phyloP scores from a whole-genome alignment of 2,329 filamentous ascomycete species.

The Epichloe aotearoae region DNA sequence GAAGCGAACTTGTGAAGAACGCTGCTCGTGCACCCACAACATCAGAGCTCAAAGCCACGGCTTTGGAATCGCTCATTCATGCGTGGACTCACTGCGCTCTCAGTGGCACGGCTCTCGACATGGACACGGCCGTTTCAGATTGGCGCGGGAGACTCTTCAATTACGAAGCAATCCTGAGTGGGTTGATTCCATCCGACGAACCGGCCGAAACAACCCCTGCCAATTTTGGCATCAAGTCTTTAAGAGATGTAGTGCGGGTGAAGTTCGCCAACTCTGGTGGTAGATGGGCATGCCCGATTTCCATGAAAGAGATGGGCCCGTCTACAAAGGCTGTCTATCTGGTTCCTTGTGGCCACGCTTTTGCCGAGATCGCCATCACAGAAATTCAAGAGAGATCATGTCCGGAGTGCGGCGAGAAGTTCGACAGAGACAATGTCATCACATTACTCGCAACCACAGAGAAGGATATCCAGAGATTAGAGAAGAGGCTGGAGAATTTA shows the following conservation, averaged over 20 bases:
- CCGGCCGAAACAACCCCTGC: constrained; percentile 34
- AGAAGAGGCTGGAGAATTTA: constrained; percentile 54
- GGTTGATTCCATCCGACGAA: constrained; percentile 44
- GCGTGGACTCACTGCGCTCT: constrained; percentile 80
- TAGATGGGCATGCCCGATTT: constrained; percentile 73
- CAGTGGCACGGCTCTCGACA: constrained; percentile 60
- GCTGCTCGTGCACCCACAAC: constrained; percentile 72
- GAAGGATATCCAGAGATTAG: constrained; percentile 55
- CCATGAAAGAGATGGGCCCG: constrained; percentile 72
- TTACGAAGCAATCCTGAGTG: constrained; percentile 74
- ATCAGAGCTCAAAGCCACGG: constrained; percentile 77
- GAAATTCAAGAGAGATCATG: constrained; percentile 55
- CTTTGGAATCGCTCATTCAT: constrained; percentile 73
- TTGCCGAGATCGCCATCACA: constrained; percentile 73
- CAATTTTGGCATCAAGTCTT: constrained; percentile 53
- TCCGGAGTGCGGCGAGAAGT: constrained; percentile 63
- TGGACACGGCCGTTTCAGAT: constrained; percentile 70
- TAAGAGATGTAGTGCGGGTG: constrained; percentile 80
- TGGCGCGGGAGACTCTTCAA: constrained; percentile 79
- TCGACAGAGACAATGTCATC: constrained; percentile 65
- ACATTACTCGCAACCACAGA: constrained; percentile 62
- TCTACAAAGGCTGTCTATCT: constrained; percentile 72
- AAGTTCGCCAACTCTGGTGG: constrained; percentile 47
- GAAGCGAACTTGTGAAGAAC: constrained; percentile 90
- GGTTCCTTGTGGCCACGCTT: constrained; percentile 90